phyloP scores from a whole-genome alignment of 2,329 filamentous ascomycete species.

The Septoria petroselini region DNA sequence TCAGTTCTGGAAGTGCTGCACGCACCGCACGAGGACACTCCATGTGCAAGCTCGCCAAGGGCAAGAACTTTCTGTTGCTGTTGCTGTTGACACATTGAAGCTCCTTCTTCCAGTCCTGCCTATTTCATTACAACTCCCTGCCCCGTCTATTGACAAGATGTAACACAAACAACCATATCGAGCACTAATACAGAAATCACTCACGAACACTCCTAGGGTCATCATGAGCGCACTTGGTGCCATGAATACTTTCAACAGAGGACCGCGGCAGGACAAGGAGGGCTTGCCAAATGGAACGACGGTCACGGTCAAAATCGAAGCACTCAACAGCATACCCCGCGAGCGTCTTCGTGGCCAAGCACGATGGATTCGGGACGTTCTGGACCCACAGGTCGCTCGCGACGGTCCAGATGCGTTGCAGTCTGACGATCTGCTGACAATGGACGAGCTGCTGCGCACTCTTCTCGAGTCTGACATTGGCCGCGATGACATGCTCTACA shows the following conservation, averaged over 20 bases:
- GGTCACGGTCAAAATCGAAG: no score
- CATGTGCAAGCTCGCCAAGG: no score
- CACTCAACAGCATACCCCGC: not conserved
- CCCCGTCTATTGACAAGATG: no score
- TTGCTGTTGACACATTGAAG: no score
- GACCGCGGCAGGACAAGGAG: not conserved
- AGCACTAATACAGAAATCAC: no score
- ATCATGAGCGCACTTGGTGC: not conserved
- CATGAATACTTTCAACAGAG: not conserved
- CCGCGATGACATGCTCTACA: constrained; percentile 41
- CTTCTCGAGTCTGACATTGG: constrained; percentile 34
- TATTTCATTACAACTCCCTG: no score
- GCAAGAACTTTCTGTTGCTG: no score
- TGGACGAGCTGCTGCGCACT: constrained; percentile 44
- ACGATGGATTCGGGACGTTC: constrained; percentile 49
- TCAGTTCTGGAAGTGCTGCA: no score
- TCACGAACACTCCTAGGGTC: no score
- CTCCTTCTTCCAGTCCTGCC: no score
- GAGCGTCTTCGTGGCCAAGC: constrained; percentile 38
- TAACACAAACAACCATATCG: no score
- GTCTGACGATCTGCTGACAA: constrained; percentile 44
- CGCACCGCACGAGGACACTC: no score
- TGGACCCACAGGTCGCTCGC: constrained; percentile 47
- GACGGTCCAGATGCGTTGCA: constrained; percentile 45
- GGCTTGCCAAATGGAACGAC: not conserved